Evolutionary conservation across 2,329 filamentous ascomycete species (phyloP).

Genomic region (Daldinia eschscholtzii): DNA sequence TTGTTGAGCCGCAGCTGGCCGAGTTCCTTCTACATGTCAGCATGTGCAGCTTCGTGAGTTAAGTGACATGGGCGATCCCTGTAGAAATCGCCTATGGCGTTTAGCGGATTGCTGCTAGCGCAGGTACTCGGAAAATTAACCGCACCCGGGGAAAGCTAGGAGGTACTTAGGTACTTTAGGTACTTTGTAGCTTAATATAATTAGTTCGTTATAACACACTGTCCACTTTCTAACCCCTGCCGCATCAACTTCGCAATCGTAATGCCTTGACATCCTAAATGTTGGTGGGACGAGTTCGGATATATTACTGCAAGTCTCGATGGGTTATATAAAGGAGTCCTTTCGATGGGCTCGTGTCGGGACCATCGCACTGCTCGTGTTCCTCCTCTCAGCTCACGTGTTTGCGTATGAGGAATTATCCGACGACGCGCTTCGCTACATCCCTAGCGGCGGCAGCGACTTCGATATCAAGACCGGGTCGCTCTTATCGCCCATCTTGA

Average conservation of each 20-base stretch:
- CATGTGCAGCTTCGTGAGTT: too few relatives aligned
- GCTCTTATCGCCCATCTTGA: conserved; percentile 87
- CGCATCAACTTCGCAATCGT: conserved; percentile 2
- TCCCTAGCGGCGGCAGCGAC: conserved; percentile 79
- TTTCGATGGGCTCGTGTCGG: conserved; percentile 37
- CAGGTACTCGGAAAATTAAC: conserved; percentile 1
- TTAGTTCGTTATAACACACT: conserved; percentile 32
- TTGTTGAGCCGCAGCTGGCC: not conserved
- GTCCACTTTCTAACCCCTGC: conserved; percentile 27
- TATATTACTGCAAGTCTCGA: conserved; percentile 18
- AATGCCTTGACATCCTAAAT: conserved; percentile 14
- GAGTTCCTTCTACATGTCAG: not conserved
- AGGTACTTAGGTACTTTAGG: not conserved
- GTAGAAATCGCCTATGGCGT: not conserved
- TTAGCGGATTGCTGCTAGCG: conserved; percentile 1
- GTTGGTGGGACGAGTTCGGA: conserved; percentile 13
- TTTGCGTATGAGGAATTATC: conserved; percentile 70
- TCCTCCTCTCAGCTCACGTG: conserved; percentile 46
- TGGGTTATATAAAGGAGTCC: conserved; percentile 32
- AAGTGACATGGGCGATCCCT: not conserved
- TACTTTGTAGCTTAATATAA: conserved; percentile 5
- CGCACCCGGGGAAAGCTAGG: not conserved
- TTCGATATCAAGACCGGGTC: conserved; percentile 83
- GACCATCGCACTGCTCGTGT: conserved; percentile 32
- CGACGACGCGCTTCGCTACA: conserved; percentile 76